Conservation (phyloP, 352 stramenopile genomes). For the Globisporangium nunn region DNA sequence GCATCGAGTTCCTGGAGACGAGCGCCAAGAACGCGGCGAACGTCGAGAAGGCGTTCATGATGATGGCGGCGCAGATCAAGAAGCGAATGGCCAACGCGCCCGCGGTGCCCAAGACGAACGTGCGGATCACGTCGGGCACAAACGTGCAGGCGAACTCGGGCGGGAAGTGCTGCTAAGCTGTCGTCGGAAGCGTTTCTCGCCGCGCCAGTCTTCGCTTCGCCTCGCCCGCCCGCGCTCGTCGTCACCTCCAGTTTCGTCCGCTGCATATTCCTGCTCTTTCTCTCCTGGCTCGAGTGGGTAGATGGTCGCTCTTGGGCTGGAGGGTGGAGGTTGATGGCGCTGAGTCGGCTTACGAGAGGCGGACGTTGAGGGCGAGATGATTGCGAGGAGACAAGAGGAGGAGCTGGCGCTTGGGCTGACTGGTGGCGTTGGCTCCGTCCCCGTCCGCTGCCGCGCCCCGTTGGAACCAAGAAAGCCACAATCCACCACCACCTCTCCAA, state of each 20-base stretch:
- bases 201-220: slow-evolving; percentile 11
- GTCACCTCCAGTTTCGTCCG: slow-evolving; percentile 2
- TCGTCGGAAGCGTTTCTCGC: slow-evolving; percentile 33
- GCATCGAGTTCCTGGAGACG: slow-evolving; percentile 87
- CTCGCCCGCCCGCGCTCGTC: slow-evolving; percentile 3
- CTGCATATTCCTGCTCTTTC: slow-evolving; percentile 10
- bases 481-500: slow-evolving; percentile 4
- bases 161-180: slow-evolving; percentile 82
- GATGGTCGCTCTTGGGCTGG: slow-evolving; percentile 9
- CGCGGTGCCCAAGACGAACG: slow-evolving; percentile 53
- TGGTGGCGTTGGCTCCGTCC: no score
- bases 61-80: slow-evolving; percentile 91
- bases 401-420: no score
- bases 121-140: slow-evolving; percentile 56
- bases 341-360: slow-evolving; percentile 2
- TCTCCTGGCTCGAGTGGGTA: slow-evolving; percentile 10
- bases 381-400: not conserved
- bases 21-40: slow-evolving; percentile 87
- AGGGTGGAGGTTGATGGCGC: not conserved
- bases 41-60: slow-evolving; percentile 90
- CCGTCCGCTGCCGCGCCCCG: no score
- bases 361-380: slow-evolving; percentile 1
- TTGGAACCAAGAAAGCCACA: slow-evolving; percentile 5
- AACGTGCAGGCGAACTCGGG: slow-evolving; percentile 61
- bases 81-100: slow-evolving; percentile 87